Base-by-base conservation (phyloP, 225 moss, liverwort and hornwort genomes). In the Asterella californica region DNA sequence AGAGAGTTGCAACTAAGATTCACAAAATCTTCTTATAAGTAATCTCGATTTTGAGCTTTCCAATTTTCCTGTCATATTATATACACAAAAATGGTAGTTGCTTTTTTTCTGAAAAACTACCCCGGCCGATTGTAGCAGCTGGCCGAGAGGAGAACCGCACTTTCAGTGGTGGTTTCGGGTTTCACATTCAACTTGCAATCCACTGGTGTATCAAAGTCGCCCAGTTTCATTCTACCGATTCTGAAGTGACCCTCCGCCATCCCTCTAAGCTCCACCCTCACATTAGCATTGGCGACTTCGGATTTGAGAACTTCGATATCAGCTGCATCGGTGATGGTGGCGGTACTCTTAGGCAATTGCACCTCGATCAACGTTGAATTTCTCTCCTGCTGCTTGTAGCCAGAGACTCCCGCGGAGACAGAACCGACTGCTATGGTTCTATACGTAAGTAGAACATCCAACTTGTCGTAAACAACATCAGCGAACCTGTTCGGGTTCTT, bases 401-500 rank as follows among this genome's bases (percentile, higher is more conserved):
- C 76, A 0, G 61, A 42, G 2, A 77, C 63, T 25, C 36, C 76
- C 5, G 64, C 63, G 25, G 77, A 24, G 2, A 64, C 63, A 27
- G 25, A n/a, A 45, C 77, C 77, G 27, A 77, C 25, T 25, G 37
- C 22, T 12, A 38, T 63, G 11, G 25, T 65, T 30, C 42, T 65
- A 22, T 62, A 77, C 4, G 46, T 46, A 24, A 77, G 77, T 2
- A 62, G 62, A 11, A 77, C 77, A 15, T 77, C 63, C 63, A 77
- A 32, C 42, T 25, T 60, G 25, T 62, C 77, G 77, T 77, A 77
- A 2, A 77, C 22, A 45, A 77, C 45, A 5, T 77, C 62, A 15
- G 63, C 77, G 63, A 34, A 77, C 47, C 63, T 42, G 77, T 77
- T 77, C 10, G 38, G 77, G n/a, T 77, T 77, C n/a, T 61, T 77